phyloP scores from a whole-genome alignment of 768 basidiomycete species.

The Lactifluus piperatus region DNA sequence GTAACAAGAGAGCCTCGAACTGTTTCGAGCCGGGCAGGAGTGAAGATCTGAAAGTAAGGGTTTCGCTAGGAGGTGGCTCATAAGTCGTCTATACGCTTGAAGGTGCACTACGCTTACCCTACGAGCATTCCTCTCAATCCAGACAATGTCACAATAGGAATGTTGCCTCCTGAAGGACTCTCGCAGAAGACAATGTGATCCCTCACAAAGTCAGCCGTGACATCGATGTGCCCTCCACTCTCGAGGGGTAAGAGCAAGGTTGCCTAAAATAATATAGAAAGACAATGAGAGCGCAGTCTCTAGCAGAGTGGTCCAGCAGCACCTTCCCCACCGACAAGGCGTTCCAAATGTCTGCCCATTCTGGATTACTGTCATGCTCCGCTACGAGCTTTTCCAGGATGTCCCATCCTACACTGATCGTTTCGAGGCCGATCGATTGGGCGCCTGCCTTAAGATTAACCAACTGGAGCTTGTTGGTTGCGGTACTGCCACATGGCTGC shows the following conservation, averaged over 20 bases:
- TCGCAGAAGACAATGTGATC: conserved; percentile 77
- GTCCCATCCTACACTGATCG: conserved; percentile 60
- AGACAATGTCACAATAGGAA: conserved; percentile 66
- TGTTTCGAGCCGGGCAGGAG: conserved; percentile 33
- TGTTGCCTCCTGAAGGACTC: conserved; percentile 34
- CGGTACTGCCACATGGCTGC: conserved; percentile 42
- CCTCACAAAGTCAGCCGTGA: conserved; percentile 68
- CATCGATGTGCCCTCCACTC: conserved; percentile 39
- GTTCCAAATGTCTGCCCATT: conserved; percentile 66
- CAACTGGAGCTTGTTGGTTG: conserved; percentile 58
- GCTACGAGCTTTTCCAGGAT: conserved; percentile 64
- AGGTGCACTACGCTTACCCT: conserved; percentile 36
- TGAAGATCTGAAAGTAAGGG: conserved; percentile 38
- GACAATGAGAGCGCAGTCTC: background rate
- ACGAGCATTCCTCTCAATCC: conserved; percentile 69
- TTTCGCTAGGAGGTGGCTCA: conserved; percentile 24
- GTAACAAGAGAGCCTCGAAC: conserved; percentile 33
- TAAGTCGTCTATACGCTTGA: background rate
- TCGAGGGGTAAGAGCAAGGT: conserved; percentile 74
- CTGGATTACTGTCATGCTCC: conserved; percentile 40
- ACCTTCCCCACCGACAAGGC: conserved; percentile 62
- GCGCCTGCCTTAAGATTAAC: conserved; percentile 68
- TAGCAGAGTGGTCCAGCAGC: background rate
- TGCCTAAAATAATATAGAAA: conserved; percentile 40
- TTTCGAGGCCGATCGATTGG: conserved; percentile 58